Percentiles rank a stretch among this genome's conserved stretches.
Conservation (phyloP, 2,329 filamentous ascomycete species). For the Fusarium nisikadoi region DNA sequence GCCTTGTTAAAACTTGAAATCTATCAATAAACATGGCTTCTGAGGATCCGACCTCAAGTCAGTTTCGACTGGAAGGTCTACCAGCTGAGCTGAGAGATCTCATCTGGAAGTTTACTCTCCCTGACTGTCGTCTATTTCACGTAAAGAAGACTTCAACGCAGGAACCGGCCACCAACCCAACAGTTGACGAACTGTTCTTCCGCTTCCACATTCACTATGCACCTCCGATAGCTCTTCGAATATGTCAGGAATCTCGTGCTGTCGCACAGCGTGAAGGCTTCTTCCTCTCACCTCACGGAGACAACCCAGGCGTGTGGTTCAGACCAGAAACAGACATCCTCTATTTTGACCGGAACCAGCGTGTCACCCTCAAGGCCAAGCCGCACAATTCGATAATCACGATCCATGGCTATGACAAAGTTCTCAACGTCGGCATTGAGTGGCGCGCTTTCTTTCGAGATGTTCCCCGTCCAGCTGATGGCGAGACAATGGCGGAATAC, state of each 20-base stretch:
- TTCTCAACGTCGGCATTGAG: constrained; percentile 44
- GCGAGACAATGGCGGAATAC: constrained; percentile 32
- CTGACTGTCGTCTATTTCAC: constrained; percentile 46
- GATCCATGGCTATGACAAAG: constrained; percentile 39
- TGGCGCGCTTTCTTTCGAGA: constrained; percentile 47
- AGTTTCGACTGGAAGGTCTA: constrained; percentile 27
- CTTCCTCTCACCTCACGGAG: constrained; percentile 33
- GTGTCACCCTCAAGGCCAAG: constrained; percentile 29
- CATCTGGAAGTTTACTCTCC: constrained; percentile 46
- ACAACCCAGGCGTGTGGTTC: constrained; percentile 41
- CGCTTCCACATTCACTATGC: constrained; percentile 40
- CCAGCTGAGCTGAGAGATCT: constrained; percentile 45
- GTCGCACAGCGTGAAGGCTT: constrained; percentile 43
- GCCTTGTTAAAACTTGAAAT: background rate
- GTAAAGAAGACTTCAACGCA: constrained; percentile 30
- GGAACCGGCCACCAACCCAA: background rate
- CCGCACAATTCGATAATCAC: constrained; percentile 8
- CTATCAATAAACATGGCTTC: constrained; percentile 10
- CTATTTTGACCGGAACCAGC: constrained; percentile 46
- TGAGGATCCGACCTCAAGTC: background rate
- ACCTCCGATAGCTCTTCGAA: constrained; percentile 29
- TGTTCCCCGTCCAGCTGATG: constrained; percentile 35
- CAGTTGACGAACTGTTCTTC: constrained; percentile 11
- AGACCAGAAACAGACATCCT: constrained; percentile 43
- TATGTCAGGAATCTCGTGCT: constrained; percentile 45